Evolutionary conservation across 2,329 filamentous ascomycete genomes (phyloP).

Genomic region (Amauroascus niger): DNA sequence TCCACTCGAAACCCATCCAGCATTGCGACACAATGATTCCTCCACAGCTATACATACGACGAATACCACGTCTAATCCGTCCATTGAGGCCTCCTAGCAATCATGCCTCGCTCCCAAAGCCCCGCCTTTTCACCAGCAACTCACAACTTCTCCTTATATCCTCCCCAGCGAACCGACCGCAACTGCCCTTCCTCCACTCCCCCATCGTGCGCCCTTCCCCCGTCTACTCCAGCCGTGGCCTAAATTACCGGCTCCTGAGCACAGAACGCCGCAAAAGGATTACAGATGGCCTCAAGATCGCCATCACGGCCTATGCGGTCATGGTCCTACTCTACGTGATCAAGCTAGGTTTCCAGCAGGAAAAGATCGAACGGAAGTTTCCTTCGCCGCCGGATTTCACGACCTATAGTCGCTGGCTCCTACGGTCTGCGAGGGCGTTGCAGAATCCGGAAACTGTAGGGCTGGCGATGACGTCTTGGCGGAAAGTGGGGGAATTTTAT

Average conservation of each 20-base stretch:
- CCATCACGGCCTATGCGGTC: conserved; percentile 61
- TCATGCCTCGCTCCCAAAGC: conserved; percentile 15
- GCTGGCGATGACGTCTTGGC: conserved; percentile 56
- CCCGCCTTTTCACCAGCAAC: conserved; percentile 51
- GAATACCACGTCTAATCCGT: conserved; percentile 33
- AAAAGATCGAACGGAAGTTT: conserved; percentile 62
- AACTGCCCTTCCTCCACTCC: conserved; percentile 56
- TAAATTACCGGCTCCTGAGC: conserved; percentile 38
- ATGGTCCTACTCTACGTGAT: conserved; percentile 51
- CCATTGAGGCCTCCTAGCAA: conserved; percentile 30
- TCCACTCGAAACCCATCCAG: conserved; percentile 6
- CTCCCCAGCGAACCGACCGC: conserved; percentile 46
- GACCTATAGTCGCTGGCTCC: conserved; percentile 57
- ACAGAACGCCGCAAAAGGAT: conserved; percentile 61
- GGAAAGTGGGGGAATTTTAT: conserved; percentile 52
- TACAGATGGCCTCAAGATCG: conserved; percentile 59
- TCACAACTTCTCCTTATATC: conserved; percentile 45
- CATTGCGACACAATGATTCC: conserved; percentile 25
- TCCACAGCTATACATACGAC: conserved; percentile 28
- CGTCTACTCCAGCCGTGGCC: conserved; percentile 17
- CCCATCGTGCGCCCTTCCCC: conserved; percentile 38
- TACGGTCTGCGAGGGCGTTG: conserved; percentile 55
- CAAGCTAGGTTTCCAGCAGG: conserved; percentile 59
- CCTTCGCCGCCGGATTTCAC: conserved; percentile 79
- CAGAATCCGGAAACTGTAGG: conserved; percentile 49